A percentile compares a stretch with the other conserved stretches of the same genome.
phyloP scores from a whole-genome alignment of 345 rosid species.

The Geranium rotundifolium region DNA sequence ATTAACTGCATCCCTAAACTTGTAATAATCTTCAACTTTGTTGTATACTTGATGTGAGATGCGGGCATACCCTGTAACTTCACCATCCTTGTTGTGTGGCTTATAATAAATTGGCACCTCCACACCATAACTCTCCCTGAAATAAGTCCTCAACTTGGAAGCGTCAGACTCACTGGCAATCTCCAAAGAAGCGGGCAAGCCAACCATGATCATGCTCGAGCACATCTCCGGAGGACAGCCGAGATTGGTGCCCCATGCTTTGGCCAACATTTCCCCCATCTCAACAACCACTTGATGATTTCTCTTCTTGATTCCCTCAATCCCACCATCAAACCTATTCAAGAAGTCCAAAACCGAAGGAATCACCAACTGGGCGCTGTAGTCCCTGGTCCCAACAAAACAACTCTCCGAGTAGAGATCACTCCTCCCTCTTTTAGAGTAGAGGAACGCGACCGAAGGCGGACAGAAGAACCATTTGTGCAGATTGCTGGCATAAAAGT shows the following conservation, averaged over 20 bases:
- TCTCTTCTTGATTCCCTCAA: conserved; percentile 66
- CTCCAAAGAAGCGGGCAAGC: conserved; percentile 62
- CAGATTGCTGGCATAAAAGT: conserved; percentile 75
- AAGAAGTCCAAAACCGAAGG: conserved; percentile 69
- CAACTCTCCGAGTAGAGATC: conserved; percentile 76
- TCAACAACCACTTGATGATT: conserved; percentile 63
- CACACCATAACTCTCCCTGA: conserved; percentile 49
- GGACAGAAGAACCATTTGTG: conserved; percentile 96
- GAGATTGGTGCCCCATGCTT: conserved; percentile 77
- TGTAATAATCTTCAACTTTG: conserved; percentile 62
- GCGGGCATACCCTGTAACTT: conserved; percentile 62
- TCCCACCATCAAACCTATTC: conserved; percentile 68
- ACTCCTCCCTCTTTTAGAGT: conserved; percentile 46
- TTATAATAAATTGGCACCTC: conserved; percentile 79
- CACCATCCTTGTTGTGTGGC: conserved; percentile 33
- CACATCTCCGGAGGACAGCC: conserved; percentile 85
- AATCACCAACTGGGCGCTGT: conserved; percentile 75
- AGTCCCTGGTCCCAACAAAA: conserved; percentile 91
- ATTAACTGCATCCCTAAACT: conserved; percentile 51
- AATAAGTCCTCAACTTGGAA: conserved; percentile 43
- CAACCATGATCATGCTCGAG: conserved; percentile 79
- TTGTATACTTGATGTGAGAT: conserved; percentile 90
- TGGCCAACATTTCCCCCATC: conserved; percentile 78
- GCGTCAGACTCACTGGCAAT: conserved; percentile 43
- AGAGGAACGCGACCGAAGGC: conserved; percentile 75